Evolutionary conservation across 1,284 basidiomycete genomes (phyloP), one percentile per base, ranked within the genome.

Genomic region (Stygiomarasmius scandens): DNA sequence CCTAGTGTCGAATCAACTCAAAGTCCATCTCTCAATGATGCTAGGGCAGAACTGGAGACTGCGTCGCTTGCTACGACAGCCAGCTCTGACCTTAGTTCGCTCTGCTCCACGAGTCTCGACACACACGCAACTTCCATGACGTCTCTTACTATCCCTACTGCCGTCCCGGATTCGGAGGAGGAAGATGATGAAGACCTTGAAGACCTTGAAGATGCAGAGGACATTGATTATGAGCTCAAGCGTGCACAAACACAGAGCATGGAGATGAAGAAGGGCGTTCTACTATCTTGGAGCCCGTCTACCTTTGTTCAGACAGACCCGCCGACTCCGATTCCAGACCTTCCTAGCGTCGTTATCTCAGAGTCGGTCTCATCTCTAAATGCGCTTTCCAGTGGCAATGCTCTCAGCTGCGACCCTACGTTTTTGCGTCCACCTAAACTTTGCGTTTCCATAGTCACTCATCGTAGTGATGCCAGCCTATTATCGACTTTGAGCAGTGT

Each of bases 191-290:
- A 56, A 29, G 64, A 73, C 12, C 69, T 50, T 3, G 43, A 46
- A 19, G 62, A 58, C 32, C 63, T 71, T 19, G 67, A 69, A 22
- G 67, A 69, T 27, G 63, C 64, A 14, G 76, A 72, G 41, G 66
- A 66, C 20, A 61, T 64, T 29, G 64, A 67, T 3, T 79, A 76
- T 60, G 77, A 82, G 55, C 69, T 81, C 38, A 73, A 71, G 59
- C 71, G 77, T 10, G 79, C 71, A 2, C 77, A 76, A 44, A 76
- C 78, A 41, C 76, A 73, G 63, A 82, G 79, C 58, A 70, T 82
- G 63, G 76, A 80, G 63, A 69, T 79, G 58, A 76, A 79, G 66
- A 75, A 72, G 61, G 79, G 77, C 8, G 68, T 78, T 45, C 60
- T 81, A 20, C 62, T 81, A 36, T 67, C 72, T 22, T 73, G 69